phyloP scores from a whole-genome alignment of 1,284 basidiomycete species.

The Cryptococcus sp. region DNA sequence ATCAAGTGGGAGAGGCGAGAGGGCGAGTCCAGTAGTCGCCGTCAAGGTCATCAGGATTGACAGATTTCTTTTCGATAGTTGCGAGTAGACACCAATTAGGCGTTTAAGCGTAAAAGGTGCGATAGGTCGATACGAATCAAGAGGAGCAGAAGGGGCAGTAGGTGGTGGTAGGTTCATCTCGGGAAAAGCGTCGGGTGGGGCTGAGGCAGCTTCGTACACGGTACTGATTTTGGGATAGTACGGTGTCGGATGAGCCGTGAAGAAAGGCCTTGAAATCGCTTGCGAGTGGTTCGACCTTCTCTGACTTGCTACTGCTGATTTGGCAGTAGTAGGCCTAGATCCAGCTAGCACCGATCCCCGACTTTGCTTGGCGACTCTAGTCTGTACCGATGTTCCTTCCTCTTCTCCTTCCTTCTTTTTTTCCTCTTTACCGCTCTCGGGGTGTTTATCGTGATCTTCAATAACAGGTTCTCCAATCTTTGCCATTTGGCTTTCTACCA shows the following conservation, averaged over 20 bases:
- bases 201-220: constrained; percentile 33
- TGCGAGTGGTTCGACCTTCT: constrained; percentile 17
- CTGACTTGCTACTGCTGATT: background rate
- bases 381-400: background rate
- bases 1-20: constrained; percentile 79
- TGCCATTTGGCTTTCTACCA: constrained; percentile 45
- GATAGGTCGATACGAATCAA: constrained; percentile 44
- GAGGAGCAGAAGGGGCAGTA: constrained; percentile 30
- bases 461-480: constrained; percentile 34
- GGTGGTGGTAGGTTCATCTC: constrained; percentile 31
- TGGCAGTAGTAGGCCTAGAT: background rate
- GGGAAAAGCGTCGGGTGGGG: constrained; percentile 24
- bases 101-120: constrained; percentile 55
- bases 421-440: constrained; percentile 4
- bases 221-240: constrained; percentile 18
- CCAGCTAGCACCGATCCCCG: background rate
- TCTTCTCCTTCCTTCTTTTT: constrained; percentile 1
- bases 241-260: constrained; percentile 21
- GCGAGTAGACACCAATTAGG: constrained; percentile 66
- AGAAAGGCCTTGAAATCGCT: constrained; percentile 24
- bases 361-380: background rate
- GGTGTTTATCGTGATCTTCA: constrained; percentile 8
- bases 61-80: constrained; percentile 83
- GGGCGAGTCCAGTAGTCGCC: constrained; percentile 86
- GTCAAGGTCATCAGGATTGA: constrained; percentile 86